These are phyloP conservation scores for Skeletonema marinoi DNA, from an alignment of 108 stramenopile genomes.

Conservation along the genomic window DNA sequence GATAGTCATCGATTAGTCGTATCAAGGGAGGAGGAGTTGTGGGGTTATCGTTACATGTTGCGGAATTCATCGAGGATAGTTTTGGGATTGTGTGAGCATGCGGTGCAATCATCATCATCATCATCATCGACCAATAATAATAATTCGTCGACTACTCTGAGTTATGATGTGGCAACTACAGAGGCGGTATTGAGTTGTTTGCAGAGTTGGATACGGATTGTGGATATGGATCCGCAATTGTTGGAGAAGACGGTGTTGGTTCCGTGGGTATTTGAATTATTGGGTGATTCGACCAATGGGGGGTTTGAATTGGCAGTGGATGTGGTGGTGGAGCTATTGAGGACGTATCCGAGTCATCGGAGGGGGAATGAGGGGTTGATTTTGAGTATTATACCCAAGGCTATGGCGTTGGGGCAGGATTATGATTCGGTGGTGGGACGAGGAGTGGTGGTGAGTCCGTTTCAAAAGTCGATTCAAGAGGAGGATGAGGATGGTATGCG, in stretches of 20 bases:
- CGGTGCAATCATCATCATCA: background rate
- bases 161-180: constrained; percentile 27
- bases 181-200: constrained; percentile 58
- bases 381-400: constrained; percentile 68
- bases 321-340: constrained; percentile 82
- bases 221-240: constrained; percentile 58
- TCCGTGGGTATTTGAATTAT: constrained; percentile 43
- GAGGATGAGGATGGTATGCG: constrained; percentile 86
- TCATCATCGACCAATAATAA: no score
- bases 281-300: constrained; percentile 33
- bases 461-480: constrained; percentile 43
- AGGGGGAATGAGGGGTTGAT: constrained; percentile 65
- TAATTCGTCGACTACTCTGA: no score
- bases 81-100: constrained; percentile 31
- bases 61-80: constrained; percentile 21
- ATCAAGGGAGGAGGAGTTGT: constrained; percentile 54
- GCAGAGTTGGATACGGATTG: constrained; percentile 78
- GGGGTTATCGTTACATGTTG: constrained; percentile 24
- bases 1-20: constrained; percentile 68
- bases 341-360: constrained; percentile 73
- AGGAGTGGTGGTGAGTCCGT: constrained; percentile 5
- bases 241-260: constrained; percentile 37
- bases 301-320: constrained; percentile 84
- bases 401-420: constrained; percentile 53
- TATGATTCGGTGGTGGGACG: background rate